Evolutionary conservation across 176 grass and related monocot species (phyloP).

Genomic region (Oryza officinalis): DNA sequence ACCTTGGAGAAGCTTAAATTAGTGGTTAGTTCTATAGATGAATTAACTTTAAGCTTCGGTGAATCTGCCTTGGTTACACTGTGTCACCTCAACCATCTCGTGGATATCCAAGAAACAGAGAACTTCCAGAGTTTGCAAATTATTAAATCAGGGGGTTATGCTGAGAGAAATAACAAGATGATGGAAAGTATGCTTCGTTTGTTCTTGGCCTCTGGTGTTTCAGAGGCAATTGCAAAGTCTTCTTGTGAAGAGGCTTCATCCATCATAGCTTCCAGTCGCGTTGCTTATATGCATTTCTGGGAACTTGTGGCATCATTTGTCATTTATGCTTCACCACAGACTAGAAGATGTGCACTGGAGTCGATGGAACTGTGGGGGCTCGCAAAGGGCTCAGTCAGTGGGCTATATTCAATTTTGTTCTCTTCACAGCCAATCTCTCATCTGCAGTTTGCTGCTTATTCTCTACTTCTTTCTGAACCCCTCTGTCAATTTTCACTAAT

Average conservation of each 20-base stretch:
- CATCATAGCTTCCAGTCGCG: conserved; percentile 63
- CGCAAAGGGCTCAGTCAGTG: conserved; percentile 59
- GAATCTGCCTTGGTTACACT: conserved; percentile 66
- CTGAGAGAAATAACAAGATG: conserved; percentile 65
- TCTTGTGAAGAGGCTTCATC: conserved; percentile 60
- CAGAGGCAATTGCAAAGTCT: conserved; percentile 74
- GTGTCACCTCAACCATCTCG: conserved; percentile 59
- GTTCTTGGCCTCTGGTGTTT: conserved; percentile 74
- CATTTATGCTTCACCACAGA: conserved; percentile 55
- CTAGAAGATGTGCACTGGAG: conserved; percentile 76
- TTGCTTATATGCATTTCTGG: conserved; percentile 77
- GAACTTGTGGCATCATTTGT: conserved; percentile 82
- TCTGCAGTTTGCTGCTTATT: conserved; percentile 82
- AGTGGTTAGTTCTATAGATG: conserved; percentile 53
- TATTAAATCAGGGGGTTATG: conserved; percentile 54
- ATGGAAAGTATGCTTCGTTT: conserved; percentile 75
- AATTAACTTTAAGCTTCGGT: conserved; percentile 53
- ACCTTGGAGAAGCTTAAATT: conserved; percentile 61
- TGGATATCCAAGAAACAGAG: conserved; percentile 51
- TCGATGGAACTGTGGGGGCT: conserved; percentile 96
- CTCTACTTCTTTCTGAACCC: conserved; percentile 76
- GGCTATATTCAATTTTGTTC: conserved; percentile 89
- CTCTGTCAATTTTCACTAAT: conserved; percentile 66
- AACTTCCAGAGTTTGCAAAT: conserved; percentile 38
- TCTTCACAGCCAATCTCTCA: conserved; percentile 66